A percentile compares a stretch with the other conserved stretches of the same genome.
Conservation (phyloP, 208 protist genomes). For the Trichomonas vaginalis region DNA sequence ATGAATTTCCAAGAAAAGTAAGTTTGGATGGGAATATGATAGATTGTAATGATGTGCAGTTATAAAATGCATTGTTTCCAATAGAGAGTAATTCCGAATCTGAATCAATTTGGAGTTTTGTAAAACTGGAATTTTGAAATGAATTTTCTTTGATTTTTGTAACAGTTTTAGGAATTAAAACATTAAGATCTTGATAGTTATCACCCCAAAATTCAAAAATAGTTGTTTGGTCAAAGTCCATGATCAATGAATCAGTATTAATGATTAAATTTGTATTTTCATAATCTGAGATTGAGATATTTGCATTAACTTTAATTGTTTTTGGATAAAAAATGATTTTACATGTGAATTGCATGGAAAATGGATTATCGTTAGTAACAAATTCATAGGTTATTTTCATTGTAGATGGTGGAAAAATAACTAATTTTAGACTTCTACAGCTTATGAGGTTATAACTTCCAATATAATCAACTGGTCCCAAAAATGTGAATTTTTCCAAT, state of each 20-base stretch:
- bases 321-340: neutral
- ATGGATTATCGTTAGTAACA: neutral
- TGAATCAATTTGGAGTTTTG: neutral
- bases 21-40: neutral
- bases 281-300: neutral
- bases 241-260: neutral
- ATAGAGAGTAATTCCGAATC: neutral
- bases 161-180: neutral
- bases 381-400: neutral
- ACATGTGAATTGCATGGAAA: neutral
- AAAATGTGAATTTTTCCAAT: neutral
- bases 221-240: too few relatives aligned
- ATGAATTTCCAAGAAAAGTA: neutral
- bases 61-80: neutral
- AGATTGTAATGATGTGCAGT: neutral
- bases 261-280: neutral
- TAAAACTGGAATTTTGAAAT: neutral
- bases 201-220: neutral
- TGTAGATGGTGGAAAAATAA: neutral
- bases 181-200: neutral
- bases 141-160: neutral
- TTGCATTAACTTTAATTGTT: too few relatives aligned
- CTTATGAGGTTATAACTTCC: neutral
- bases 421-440: neutral
- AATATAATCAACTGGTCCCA: neutral